Evolutionary conservation across 768 basidiomycete genomes (phyloP).

Genomic region (Amanita molliuscula): DNA sequence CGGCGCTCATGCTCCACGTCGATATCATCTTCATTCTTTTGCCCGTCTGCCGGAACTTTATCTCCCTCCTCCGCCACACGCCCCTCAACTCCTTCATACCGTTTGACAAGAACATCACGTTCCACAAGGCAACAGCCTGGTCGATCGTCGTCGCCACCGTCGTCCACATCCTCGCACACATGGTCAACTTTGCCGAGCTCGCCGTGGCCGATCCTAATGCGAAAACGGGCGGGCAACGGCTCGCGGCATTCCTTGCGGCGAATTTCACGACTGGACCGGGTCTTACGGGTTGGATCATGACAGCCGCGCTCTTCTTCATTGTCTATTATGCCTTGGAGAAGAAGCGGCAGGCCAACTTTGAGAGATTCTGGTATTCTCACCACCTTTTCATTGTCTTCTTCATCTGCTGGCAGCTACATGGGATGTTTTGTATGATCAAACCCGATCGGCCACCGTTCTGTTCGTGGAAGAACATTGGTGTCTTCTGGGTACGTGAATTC

Average conservation of each 20-base stretch:
- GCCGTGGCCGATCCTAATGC: conserved; percentile 46
- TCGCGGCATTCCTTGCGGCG: conserved; percentile 62
- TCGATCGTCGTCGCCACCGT: conserved; percentile 70
- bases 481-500: conserved; percentile 78
- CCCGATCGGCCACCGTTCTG: conserved; percentile 87
- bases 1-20: conserved; percentile 85
- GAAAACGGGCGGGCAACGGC: conserved; percentile 37
- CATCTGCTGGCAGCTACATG: conserved; percentile 89
- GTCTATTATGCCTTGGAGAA: conserved; percentile 83
- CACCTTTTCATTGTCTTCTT: conserved; percentile 92
- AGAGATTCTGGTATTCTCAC: conserved; percentile 83
- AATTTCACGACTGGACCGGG: conserved; percentile 83
- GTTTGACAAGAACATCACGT: conserved; percentile 87
- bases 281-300: conserved; percentile 86
- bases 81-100: conserved; percentile 81
- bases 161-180: conserved; percentile 77
- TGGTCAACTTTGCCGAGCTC: conserved; percentile 72
- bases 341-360: conserved; percentile 65
- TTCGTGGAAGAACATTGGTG: conserved; percentile 75
- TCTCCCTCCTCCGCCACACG: conserved; percentile 80
- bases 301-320: conserved; percentile 60
- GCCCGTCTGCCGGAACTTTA: conserved; percentile 91
- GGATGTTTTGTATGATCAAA: conserved; percentile 95
- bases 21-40: conserved; percentile 91
- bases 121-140: conserved; percentile 90